These are phyloP conservation scores for Penicillium fuscoglaucum DNA, from an alignment of 2,329 filamentous ascomycete species.

Conservation along the genomic window DNA sequence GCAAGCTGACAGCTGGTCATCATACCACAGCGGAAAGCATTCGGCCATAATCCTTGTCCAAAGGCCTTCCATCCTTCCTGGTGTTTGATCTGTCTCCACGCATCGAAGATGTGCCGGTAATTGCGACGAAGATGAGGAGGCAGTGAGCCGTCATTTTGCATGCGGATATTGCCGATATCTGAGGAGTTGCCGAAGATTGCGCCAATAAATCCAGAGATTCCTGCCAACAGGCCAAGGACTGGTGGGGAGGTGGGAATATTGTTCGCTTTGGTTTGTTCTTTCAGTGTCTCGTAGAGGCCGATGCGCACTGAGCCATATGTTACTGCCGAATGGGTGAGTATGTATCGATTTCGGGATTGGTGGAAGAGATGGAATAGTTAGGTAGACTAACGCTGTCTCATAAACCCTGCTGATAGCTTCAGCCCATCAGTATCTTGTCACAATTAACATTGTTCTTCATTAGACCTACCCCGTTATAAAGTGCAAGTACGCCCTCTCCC, in stretches of 20 bases:
- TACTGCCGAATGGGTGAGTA: slow-evolving; percentile 13
- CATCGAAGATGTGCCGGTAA: slow-evolving; percentile 27
- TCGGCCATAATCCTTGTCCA: slow-evolving; percentile 62
- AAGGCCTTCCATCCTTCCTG: slow-evolving; percentile 24
- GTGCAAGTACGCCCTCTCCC: slow-evolving; percentile 17
- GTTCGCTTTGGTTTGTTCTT: slow-evolving; percentile 12
- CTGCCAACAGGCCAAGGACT: slow-evolving; percentile 19
- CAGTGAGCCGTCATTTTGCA: slow-evolving; percentile 29
- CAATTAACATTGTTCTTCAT: neutral
- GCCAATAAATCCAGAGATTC: slow-evolving; percentile 22
- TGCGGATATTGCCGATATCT: slow-evolving; percentile 29
- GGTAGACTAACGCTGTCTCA: slow-evolving; percentile 19
- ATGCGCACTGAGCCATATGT: slow-evolving; percentile 30
- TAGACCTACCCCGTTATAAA: slow-evolving; percentile 24
- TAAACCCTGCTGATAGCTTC: slow-evolving; percentile 27
- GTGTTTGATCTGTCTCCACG: slow-evolving; percentile 26
- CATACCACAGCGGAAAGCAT: slow-evolving; percentile 75
- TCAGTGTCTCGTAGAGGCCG: slow-evolving; percentile 28
- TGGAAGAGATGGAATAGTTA: neutral
- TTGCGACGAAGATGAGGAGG: slow-evolving; percentile 20
- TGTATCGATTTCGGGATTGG: neutral
- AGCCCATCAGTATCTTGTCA: neutral
- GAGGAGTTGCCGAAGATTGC: slow-evolving; percentile 27
- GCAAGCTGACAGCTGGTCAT: slow-evolving; percentile 86
- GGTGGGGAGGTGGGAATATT: slow-evolving; percentile 12